Base-by-base conservation (phyloP, 768 basidiomycete species). In the Chalciporus sphaerocephalus region DNA sequence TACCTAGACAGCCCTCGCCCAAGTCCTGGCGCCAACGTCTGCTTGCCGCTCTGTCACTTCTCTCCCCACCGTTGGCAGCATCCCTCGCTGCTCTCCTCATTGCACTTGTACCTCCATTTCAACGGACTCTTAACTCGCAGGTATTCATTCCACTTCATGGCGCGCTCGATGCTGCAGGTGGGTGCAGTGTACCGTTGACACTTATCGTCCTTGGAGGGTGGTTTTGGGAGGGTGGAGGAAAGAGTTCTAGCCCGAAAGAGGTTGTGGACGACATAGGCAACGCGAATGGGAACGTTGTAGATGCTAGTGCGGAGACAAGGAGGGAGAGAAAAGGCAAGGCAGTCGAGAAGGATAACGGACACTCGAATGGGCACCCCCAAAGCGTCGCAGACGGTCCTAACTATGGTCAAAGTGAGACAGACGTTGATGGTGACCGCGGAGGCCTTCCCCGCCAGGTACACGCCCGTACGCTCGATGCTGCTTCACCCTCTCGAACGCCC, bases 141-240 rank as follows among this genome's bases (percentile, higher is more conserved):
- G 78, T 83, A 52, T 70, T 88, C 64, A 72, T 70, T 27, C 80
- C 85, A 0, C 60, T 91, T 48, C 86, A 81, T 56, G 78, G 81
- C 22, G 85, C 89, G 0, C 65, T 93, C 39, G 72, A 69, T 2
- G 68, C 71, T 11, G 81, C 85, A 1, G 89, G 92, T 1, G 80
- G 75, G 48, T 91, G 89, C 49, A 83, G 85, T 9, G 85, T 97
- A 49, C 95, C 94, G 0, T 59, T 97, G 21, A 97, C 94, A 2
- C 71, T 96, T 20, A 75, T 97, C 45, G 92, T 96, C 6, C 82
- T 97, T 34, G 94, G 94, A 10, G 92, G 88, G 12, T 97, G 94
- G 72, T 95, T 95, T 68, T 86, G 82, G 62, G 70, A 69, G 0
- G 69, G 73, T 10, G 45, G 53, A 2, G 45, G 53, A 2, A 17